Conservation (phyloP, 768 basidiomycete genomes). For the Rhizopogon salebrosus region DNA sequence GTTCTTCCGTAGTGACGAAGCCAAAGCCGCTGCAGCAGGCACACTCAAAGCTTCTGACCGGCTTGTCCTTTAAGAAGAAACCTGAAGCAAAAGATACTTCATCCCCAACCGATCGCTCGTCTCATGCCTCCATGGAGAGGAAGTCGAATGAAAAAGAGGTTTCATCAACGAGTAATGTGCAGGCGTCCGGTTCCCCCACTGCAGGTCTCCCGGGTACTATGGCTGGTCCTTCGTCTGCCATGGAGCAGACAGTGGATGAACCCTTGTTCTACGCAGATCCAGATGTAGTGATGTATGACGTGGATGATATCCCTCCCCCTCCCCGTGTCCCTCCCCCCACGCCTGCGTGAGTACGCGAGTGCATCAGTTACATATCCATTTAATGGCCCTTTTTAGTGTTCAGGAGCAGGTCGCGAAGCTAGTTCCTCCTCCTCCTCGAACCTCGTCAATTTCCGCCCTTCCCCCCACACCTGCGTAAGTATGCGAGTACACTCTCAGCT, state of each 20-base stretch:
- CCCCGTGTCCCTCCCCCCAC: background rate
- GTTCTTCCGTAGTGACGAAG: slow-evolving; percentile 26
- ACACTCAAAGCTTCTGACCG: slow-evolving; percentile 20
- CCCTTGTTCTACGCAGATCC: background rate
- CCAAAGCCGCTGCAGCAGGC: slow-evolving; percentile 29
- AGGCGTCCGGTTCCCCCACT: background rate
- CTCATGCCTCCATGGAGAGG: background rate
- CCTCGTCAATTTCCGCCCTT: too few relatives aligned
- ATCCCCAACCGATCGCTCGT: too few relatives aligned
- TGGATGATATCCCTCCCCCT: background rate
- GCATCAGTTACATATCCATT: background rate
- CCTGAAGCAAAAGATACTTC: slow-evolving; percentile 14
- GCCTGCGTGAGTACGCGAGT: background rate
- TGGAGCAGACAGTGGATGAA: background rate
- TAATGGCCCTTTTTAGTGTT: background rate
- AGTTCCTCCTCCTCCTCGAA: slow-evolving; percentile 16
- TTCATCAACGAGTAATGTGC: too few relatives aligned
- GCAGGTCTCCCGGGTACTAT: too few relatives aligned
- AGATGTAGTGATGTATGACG: too few relatives aligned
- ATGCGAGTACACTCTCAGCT: background rate
- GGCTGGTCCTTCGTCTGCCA: background rate
- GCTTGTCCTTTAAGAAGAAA: slow-evolving; percentile 44
- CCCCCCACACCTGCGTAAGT: background rate
- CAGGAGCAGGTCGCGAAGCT: slow-evolving; percentile 2
- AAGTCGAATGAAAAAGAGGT: background rate